phyloP scores from a whole-genome alignment of 2,329 filamentous ascomycete genomes.

The Pezicula radicicola region DNA sequence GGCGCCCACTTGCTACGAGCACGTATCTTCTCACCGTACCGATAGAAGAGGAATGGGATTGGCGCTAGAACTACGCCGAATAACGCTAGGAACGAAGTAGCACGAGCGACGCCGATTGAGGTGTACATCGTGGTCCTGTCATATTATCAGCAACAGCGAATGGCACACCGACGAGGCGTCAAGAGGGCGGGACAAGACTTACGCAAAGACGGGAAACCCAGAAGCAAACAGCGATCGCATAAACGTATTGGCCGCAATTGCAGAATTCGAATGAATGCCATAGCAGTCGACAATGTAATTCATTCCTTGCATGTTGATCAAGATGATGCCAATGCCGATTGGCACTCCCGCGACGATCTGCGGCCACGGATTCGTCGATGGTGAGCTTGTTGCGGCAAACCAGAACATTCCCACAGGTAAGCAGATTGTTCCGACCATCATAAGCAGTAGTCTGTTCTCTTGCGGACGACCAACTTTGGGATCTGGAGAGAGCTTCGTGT shows the following conservation, averaged over 20 bases:
- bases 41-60: no score
- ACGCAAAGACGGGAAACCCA: background rate
- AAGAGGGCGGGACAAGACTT: no score
- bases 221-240: background rate
- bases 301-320: background rate
- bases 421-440: slow-evolving; percentile 57
- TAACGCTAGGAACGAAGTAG: no score
- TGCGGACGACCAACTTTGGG: no score
- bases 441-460: slow-evolving; percentile 58
- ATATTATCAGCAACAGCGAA: no score
- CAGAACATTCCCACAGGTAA: slow-evolving; percentile 63
- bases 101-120: no score
- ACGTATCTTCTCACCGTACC: no score
- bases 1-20: no score
- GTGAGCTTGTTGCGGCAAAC: slow-evolving; percentile 63
- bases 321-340: background rate
- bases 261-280: background rate
- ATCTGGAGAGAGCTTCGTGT: no score
- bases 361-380: slow-evolving; percentile 36
- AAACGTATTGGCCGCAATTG: background rate
- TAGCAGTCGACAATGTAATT: background rate
- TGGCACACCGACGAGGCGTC: no score
- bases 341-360: slow-evolving; percentile 37
- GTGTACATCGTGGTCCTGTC: no score
- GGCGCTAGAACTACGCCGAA: no score